These are phyloP conservation scores for Populus nigra DNA, from an alignment of 345 rosid genomes.

Conservation along the genomic window DNA sequence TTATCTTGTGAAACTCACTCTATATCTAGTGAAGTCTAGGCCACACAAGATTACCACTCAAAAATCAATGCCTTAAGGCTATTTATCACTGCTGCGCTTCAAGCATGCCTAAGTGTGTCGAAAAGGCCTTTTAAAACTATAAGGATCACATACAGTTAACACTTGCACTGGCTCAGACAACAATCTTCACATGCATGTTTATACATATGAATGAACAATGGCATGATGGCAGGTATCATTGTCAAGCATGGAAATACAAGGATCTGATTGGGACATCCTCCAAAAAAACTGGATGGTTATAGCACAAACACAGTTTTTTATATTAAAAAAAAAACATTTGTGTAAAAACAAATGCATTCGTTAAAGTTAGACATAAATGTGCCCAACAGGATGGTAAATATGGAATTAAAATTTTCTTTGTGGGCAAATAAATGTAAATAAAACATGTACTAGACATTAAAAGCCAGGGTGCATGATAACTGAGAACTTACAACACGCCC, in stretches of 20 bases:
- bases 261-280: slow-evolving; percentile 6
- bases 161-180: neutral
- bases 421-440: neutral
- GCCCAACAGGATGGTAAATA: neutral
- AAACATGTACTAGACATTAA: slow-evolving; percentile 7
- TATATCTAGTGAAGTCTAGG: neutral
- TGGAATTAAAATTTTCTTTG: neutral
- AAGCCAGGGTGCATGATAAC: slow-evolving; percentile 8
- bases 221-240: neutral
- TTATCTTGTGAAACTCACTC: neutral
- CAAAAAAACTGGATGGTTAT: neutral
- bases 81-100: neutral
- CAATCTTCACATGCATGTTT: neutral
- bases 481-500: slow-evolving; percentile 82
- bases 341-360: neutral
- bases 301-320: neutral
- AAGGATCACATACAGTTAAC: neutral
- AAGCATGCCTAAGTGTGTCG: neutral
- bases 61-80: neutral
- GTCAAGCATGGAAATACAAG: neutral
- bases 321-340: neutral
- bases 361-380: neutral
- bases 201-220: neutral
- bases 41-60: neutral
- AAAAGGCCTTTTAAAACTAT: neutral